A percentile compares a stretch with the other conserved stretches of the same genome.
Conservation (phyloP, 2,329 filamentous ascomycete species). For the Penicillium sp. region DNA sequence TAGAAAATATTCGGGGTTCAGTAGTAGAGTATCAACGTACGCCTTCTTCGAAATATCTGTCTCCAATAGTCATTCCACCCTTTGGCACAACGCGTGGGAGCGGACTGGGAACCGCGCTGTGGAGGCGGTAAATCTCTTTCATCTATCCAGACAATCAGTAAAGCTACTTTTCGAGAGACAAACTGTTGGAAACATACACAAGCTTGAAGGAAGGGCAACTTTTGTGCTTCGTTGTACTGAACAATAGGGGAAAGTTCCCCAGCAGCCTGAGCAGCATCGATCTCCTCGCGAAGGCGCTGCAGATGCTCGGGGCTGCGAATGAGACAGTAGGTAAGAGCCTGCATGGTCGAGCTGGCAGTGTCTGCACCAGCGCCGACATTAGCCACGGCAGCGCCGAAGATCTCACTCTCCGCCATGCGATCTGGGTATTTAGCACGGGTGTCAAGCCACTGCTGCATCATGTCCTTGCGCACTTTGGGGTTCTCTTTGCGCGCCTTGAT, state of each 20-base stretch:
- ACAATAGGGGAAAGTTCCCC: constrained; percentile 22
- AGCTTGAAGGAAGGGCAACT: constrained; percentile 37
- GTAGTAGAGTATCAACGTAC: constrained; percentile 6
- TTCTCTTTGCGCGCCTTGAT: constrained; percentile 36
- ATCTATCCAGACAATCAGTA: constrained; percentile 16
- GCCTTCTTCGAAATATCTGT: constrained; percentile 28
- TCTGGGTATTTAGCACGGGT: constrained; percentile 35
- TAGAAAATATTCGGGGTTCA: not conserved
- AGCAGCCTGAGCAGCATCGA: constrained; percentile 21
- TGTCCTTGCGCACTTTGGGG: constrained; percentile 32
- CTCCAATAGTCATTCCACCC: constrained; percentile 33
- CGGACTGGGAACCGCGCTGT: constrained; percentile 31
- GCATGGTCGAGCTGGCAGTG: constrained; percentile 37
- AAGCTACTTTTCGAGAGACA: no score
- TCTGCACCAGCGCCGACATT: constrained; percentile 42
- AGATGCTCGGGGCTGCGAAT: constrained; percentile 26
- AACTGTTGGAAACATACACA: constrained; percentile 21
- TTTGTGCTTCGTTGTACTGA: constrained; percentile 29
- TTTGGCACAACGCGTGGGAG: constrained; percentile 31
- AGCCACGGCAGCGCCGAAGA: constrained; percentile 34
- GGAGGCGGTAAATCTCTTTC: constrained; percentile 41
- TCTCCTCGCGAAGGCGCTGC: constrained; percentile 18
- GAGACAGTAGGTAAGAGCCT: constrained; percentile 39
- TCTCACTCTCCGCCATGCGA: constrained; percentile 33
- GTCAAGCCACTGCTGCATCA: constrained; percentile 39